Conservation (phyloP, 2,329 filamentous ascomycete species). For the Xylariaceae sp. region DNA sequence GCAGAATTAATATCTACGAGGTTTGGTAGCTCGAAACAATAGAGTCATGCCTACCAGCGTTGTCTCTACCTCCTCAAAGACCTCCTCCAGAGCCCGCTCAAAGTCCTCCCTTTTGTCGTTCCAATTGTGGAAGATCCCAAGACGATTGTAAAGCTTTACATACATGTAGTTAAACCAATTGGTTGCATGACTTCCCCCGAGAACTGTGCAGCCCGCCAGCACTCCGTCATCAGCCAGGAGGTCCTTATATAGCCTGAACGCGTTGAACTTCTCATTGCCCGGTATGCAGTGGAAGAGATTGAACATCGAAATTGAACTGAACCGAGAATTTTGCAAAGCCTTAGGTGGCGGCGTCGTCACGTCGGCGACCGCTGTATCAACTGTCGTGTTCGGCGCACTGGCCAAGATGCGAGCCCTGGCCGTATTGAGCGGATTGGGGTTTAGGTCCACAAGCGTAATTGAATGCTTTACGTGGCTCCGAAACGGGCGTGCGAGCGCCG, state of each 20-base stretch:
- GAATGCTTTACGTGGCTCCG: slow-evolving; percentile 29
- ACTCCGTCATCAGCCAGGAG: slow-evolving; percentile 45
- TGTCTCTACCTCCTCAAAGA: slow-evolving; percentile 48
- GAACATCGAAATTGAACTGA: slow-evolving; percentile 51
- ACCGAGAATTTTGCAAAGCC: slow-evolving; percentile 37
- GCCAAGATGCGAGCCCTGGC: slow-evolving; percentile 37
- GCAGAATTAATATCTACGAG: slow-evolving; percentile 7
- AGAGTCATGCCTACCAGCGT: slow-evolving; percentile 46
- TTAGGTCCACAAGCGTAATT: slow-evolving; percentile 47
- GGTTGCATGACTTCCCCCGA: slow-evolving; percentile 39
- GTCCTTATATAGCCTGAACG: slow-evolving; percentile 42
- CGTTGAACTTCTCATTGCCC: slow-evolving; percentile 37
- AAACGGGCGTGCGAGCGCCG: slow-evolving; percentile 25
- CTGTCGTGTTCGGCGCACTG: slow-evolving; percentile 26
- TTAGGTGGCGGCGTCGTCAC: slow-evolving; percentile 42
- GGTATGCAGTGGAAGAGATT: slow-evolving; percentile 52
- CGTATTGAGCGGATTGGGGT: slow-evolving; percentile 40
- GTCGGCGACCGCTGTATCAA: slow-evolving; percentile 45
- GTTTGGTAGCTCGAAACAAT: slow-evolving; percentile 44
- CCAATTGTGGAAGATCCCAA: slow-evolving; percentile 48
- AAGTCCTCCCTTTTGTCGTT: slow-evolving; percentile 44
- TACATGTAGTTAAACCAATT: slow-evolving; percentile 35
- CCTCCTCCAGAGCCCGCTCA: slow-evolving; percentile 41
- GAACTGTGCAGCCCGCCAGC: slow-evolving; percentile 46
- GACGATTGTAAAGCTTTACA: slow-evolving; percentile 44